Base-by-base conservation (phyloP, 768 basidiomycete genomes). In the Strobilomyces dryophilus region DNA sequence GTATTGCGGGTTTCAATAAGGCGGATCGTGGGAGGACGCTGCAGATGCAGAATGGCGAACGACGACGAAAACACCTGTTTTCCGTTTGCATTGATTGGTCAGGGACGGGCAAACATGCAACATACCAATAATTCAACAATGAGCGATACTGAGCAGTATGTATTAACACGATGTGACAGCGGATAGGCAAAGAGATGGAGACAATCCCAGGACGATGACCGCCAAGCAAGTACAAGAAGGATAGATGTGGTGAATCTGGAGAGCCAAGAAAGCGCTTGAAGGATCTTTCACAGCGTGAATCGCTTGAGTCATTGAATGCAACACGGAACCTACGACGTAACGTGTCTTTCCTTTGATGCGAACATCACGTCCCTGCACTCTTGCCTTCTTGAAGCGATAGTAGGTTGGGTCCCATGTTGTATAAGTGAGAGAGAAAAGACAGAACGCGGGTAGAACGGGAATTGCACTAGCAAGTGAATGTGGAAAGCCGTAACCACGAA, bases 361-460 rank as follows among this genome's bases (percentile, higher is more conserved):
- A 21, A 91, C 76, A 55, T 83, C 79, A 18, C 88, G 80, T 2
- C 89, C 87, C 73, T 91, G 88, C 39, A 79, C 72, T 59, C 80
- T 78, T 12, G 85, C 82, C 58, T 73, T 77, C 57, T 77, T 77
- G 49, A 80, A 72, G 10, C 79, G 73, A 21, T 78, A 70, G 67
- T 92, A 92, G 18, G 87, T 88, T 12, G 91, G 92, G 64, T 95
- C 84, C 93, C 93, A 95, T 2, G 78, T 82, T 1, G 83, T 83
- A 86, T 92, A 95, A 7, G 86, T 62, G 15, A 93, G 63, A 18
- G 92, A 92, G 15, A 81, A 11, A 1, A 84, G 41, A 27, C 75
- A 70, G 18, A 88, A 41, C 4, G 74, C 27, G 3, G 88, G 83
- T 47, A 86, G 71, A 5, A 65, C 55, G 10, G 79, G 78, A 46